A percentile compares a stretch with the other conserved stretches of the same genome.
These are phyloP conservation scores for Akebia trifoliata DNA, from an alignment of 164 flowering plant species.

Conservation along the genomic window DNA sequence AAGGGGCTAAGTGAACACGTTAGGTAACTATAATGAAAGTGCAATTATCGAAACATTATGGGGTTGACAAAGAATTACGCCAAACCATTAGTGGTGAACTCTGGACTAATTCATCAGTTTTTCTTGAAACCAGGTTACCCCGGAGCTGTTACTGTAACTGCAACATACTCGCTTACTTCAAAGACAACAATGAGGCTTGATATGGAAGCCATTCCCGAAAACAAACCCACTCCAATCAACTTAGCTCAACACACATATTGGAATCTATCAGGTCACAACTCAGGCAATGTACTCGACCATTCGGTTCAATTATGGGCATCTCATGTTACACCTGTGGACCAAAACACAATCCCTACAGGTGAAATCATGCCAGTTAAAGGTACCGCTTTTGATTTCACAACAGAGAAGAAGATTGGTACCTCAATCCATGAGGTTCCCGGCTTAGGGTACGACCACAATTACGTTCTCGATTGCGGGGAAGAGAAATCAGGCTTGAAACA, in stretches of 20 bases:
- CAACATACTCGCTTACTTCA: constrained; percentile 76
- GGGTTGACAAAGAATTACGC: too few relatives aligned
- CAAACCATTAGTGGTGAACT: neutral
- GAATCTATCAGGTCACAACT: constrained; percentile 83
- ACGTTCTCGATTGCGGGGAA: constrained; percentile 70
- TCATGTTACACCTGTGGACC: constrained; percentile 79
- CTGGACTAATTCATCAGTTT: constrained; percentile 4
- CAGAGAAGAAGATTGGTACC: constrained; percentile 56
- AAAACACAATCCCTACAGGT: constrained; percentile 73
- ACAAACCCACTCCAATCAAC: constrained; percentile 77
- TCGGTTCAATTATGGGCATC: constrained; percentile 62
- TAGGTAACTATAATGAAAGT: too few relatives aligned
- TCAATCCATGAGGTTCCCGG: constrained; percentile 63
- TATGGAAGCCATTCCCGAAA: constrained; percentile 85
- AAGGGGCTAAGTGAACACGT: too few relatives aligned
- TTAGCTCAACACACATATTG: constrained; percentile 96
- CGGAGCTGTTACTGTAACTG: constrained; percentile 70
- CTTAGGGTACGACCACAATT: constrained; percentile 89
- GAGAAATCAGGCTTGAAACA: constrained; percentile 69
- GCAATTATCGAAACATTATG: too few relatives aligned
- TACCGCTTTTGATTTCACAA: constrained; percentile 77
- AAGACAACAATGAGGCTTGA: constrained; percentile 73
- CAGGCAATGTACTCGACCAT: constrained; percentile 76
- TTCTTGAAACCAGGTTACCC: constrained; percentile 64
- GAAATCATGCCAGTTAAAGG: constrained; percentile 81